These are phyloP conservation scores for Beauveria caledonica DNA, from an alignment of 2,329 filamentous ascomycete genomes.

Conservation along the genomic window DNA sequence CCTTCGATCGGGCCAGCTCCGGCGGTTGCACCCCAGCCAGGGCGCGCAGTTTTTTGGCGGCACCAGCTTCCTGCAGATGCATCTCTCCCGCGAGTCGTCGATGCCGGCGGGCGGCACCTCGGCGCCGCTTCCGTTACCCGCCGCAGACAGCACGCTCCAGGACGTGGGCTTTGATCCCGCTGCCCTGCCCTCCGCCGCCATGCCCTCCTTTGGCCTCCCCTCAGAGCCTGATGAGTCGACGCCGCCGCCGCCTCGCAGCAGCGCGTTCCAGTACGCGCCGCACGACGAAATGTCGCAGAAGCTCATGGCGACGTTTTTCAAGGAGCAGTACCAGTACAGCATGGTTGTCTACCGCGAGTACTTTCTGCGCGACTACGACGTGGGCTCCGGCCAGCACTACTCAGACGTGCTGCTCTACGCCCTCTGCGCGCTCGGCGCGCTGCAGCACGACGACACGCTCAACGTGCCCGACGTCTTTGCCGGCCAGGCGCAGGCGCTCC, in stretches of 20 bases:
- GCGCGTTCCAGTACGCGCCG: constrained; percentile 30
- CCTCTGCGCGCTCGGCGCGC: constrained; percentile 40
- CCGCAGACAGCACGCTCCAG: constrained; percentile 12
- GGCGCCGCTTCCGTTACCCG: constrained; percentile 11
- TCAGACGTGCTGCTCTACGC: constrained; percentile 40
- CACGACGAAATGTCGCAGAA: constrained; percentile 35
- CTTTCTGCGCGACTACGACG: constrained; percentile 41
- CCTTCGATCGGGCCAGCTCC: constrained; percentile 26
- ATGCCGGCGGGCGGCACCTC: constrained; percentile 13
- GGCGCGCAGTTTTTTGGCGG: constrained; percentile 40
- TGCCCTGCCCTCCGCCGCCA: constrained; percentile 4
- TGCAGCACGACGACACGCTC: constrained; percentile 34
- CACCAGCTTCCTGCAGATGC: constrained; percentile 37
- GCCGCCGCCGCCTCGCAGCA: constrained; percentile 12
- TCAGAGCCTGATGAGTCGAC: constrained; percentile 14
- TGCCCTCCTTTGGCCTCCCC: neutral
- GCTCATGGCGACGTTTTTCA: constrained; percentile 41
- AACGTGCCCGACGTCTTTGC: constrained; percentile 35
- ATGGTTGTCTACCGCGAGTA: constrained; percentile 44
- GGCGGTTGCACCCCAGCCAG: constrained; percentile 32
- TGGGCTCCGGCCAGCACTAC: constrained; percentile 38
- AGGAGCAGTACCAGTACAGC: constrained; percentile 38
- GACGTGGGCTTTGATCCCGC: constrained; percentile 6
- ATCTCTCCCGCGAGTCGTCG: constrained; percentile 22
- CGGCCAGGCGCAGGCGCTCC: constrained; percentile 35